Evolutionary conservation across 768 basidiomycete species (phyloP), one percentile per base, ranked within the genome.

Genomic region (Pholiota molesta): DNA sequence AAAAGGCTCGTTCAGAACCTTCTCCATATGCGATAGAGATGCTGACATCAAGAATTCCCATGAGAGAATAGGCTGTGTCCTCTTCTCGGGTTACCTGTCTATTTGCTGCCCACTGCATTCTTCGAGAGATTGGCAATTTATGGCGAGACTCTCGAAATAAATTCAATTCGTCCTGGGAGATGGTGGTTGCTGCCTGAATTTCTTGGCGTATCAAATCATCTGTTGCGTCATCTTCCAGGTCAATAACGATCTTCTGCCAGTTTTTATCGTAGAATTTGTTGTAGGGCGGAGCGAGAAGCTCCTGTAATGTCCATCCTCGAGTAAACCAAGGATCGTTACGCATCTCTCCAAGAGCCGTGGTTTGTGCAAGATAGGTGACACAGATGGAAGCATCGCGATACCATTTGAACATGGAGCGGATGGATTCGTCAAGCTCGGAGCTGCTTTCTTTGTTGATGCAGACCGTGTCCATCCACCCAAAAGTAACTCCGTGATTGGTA

Each of bases 371-470:
- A 26, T 49, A 49, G 5, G 47, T 49, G 23, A 49, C 23, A 14
- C 47, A 49, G 47, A 49, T 10, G 21, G 47, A 49, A 11, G 47
- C 47, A 10, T 49, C 11, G 47, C 2, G 14, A 14, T 49, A 49
- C 47, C 47, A 49, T 26, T 26, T 49, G 47, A 49, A 49, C 47
- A 49, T 49, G 47, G 47, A 49, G 2, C 47, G 19, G 13, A 49
- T 49, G 7, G 47, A 49, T 26, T 49, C 47, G 23, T 49, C 47
- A 3, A 49, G 47, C 23, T 49, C 47, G 11, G 47, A 26, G 5
- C 47, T 49, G 47, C 47, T 49, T 28, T 49, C 47, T 26, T 49
- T 49, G 47, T 49, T 49, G 47, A 49, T 49, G 23, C 47, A 49
- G 11, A 49, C 23, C 21, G 47, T 49, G 14, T 49, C 47, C 47